Conservation (phyloP, 2,329 filamentous ascomycete genomes). For the Aspergillus terreus region DNA sequence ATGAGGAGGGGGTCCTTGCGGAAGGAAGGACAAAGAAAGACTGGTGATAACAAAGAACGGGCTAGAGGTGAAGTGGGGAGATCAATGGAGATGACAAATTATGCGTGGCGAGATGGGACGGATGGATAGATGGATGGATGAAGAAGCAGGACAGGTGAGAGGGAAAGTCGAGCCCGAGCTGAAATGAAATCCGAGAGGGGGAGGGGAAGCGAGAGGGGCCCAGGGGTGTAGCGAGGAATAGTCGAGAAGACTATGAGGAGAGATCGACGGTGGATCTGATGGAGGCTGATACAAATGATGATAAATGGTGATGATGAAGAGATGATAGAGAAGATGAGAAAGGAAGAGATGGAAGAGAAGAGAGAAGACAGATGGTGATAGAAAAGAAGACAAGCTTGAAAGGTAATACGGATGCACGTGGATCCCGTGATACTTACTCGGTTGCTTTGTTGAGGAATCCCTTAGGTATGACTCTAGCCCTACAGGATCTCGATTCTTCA, state of each 20-base stretch:
- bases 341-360: slow-evolving; percentile 1
- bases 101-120: background rate
- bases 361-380: slow-evolving; percentile 1
- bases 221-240: background rate
- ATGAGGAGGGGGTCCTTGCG: slow-evolving; percentile 9
- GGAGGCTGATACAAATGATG: background rate
- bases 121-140: background rate
- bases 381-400: slow-evolving; percentile 9
- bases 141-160: slow-evolving; percentile 1
- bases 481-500: background rate
- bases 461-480: background rate
- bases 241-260: background rate
- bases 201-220: background rate
- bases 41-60: background rate
- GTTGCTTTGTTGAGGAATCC: no score
- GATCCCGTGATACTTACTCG: background rate
- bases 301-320: background rate
- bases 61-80: background rate
- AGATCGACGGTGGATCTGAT: background rate
- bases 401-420: slow-evolving; percentile 8
- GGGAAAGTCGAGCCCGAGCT: no score
- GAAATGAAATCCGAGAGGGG: no score
- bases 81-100: slow-evolving; percentile 1
- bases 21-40: slow-evolving; percentile 1
- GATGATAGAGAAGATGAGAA: slow-evolving; percentile 4